These are phyloP conservation scores for Coemansia sp. DNA, from an alignment of 192 early-diverging fungal genomes.

Conservation along the genomic window DNA sequence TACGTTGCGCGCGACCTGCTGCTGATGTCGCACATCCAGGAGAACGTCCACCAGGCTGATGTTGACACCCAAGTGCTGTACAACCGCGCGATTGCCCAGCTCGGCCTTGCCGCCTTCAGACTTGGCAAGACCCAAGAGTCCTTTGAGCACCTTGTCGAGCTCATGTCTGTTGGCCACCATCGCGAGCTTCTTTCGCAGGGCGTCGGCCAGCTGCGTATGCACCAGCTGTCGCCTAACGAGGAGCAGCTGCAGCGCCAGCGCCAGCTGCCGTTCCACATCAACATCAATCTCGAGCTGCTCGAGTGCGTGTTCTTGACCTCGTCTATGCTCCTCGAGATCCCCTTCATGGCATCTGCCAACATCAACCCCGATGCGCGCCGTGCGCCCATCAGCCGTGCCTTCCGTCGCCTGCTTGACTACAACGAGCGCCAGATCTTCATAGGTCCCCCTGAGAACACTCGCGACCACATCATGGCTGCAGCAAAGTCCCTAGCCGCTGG, in stretches of 20 bases:
- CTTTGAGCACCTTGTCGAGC: slow-evolving; percentile 83
- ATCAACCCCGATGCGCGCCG: slow-evolving; percentile 59
- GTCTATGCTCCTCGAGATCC: slow-evolving; percentile 98
- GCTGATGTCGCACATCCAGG: slow-evolving; percentile 98
- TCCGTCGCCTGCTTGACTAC: slow-evolving; percentile 91
- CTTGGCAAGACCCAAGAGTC: slow-evolving; percentile 87
- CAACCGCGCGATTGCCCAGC: slow-evolving; percentile 95
- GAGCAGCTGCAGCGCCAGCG: slow-evolving; percentile 92
- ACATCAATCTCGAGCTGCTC: slow-evolving; percentile 97
- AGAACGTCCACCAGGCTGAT: slow-evolving; percentile 84
- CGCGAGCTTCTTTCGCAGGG: slow-evolving; percentile 96
- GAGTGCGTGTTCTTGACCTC: slow-evolving; percentile 95
- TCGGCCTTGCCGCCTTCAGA: slow-evolving; percentile 96
- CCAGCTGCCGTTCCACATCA: slow-evolving; percentile 99
- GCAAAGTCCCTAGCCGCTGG: slow-evolving; percentile 87
- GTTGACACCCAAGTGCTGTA: slow-evolving; percentile 90
- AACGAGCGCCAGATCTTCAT: slow-evolving; percentile 95
- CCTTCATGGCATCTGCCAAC: slow-evolving; percentile 81
- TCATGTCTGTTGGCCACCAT: slow-evolving; percentile 76
- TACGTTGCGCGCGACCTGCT: slow-evolving; percentile 91
- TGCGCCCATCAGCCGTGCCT: slow-evolving; percentile 84
- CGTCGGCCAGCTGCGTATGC: slow-evolving; percentile 68
- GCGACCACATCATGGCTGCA: slow-evolving; percentile 98
- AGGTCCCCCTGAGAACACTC: slow-evolving; percentile 97
- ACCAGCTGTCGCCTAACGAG: slow-evolving; percentile 83